A percentile compares a stretch with the other conserved stretches of the same genome.
Evolutionary conservation across 2,329 filamentous ascomycete genomes (phyloP).

Genomic region (Pestalotiopsis sp.): DNA sequence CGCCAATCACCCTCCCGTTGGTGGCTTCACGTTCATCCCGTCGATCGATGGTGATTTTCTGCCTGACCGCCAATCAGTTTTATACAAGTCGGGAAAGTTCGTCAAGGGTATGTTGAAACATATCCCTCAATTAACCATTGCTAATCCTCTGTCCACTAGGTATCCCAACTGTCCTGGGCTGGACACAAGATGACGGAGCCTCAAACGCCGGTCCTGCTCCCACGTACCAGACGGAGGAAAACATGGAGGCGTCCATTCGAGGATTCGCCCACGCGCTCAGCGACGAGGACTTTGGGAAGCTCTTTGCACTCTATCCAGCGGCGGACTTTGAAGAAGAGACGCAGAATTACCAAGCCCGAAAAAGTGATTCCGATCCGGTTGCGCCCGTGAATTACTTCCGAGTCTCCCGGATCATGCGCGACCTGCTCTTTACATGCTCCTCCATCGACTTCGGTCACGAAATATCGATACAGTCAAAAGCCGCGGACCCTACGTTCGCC

Average conservation of each 20-base stretch:
- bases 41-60: slow-evolving; percentile 31
- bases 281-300: slow-evolving; percentile 23
- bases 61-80: slow-evolving; percentile 24
- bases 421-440: slow-evolving; percentile 27
- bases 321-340: slow-evolving; percentile 27
- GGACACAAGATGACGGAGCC: slow-evolving; percentile 32
- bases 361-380: slow-evolving; percentile 20
- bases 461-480: slow-evolving; percentile 16
- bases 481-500: neutral
- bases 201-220: slow-evolving; percentile 25
- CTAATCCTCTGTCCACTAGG: neutral
- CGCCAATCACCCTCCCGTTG: neutral
- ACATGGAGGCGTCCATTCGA: slow-evolving; percentile 26
- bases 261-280: slow-evolving; percentile 12
- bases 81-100: slow-evolving; percentile 26
- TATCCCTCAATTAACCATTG: neutral
- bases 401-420: slow-evolving; percentile 23
- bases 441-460: slow-evolving; percentile 24
- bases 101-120: slow-evolving; percentile 17
- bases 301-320: slow-evolving; percentile 30
- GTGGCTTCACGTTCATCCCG: slow-evolving; percentile 26
- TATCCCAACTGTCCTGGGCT: slow-evolving; percentile 26
- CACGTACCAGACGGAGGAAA: slow-evolving; percentile 23
- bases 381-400: slow-evolving; percentile 26
- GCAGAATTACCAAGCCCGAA: slow-evolving; percentile 22